Conservation (phyloP, 1,139 yeast genomes). For the Candida sp. region DNA sequence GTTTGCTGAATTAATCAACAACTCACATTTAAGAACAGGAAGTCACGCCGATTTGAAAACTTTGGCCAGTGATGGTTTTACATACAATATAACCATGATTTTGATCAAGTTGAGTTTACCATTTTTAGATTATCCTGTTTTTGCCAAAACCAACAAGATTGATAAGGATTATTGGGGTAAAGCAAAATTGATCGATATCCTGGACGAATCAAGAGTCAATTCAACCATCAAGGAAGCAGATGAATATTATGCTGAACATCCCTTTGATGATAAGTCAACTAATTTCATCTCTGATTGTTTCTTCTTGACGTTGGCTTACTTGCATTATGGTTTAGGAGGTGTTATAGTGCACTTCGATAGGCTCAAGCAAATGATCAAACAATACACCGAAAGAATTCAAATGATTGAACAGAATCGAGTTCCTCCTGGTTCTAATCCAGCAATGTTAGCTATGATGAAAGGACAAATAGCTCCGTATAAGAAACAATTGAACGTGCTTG, state of each 20-base stretch:
- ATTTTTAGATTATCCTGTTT: constrained; percentile 64
- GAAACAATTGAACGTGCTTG: constrained; percentile 32
- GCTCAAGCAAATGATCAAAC: constrained; percentile 49
- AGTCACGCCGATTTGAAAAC: constrained; percentile 71
- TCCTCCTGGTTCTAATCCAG: constrained; percentile 26
- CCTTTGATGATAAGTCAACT: constrained; percentile 24
- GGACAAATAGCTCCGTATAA: constrained; percentile 45
- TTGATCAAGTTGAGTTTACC: constrained; percentile 78
- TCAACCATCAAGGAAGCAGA: constrained; percentile 71
- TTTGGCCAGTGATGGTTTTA: constrained; percentile 76
- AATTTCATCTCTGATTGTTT: constrained; percentile 91
- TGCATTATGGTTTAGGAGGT: constrained; percentile 92
- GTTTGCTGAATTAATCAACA: constrained; percentile 69
- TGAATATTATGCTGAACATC: constrained; percentile 39
- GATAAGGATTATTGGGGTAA: constrained; percentile 62
- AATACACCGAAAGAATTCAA: constrained; percentile 49
- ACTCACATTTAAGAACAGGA: constrained; percentile 85
- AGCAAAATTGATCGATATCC: constrained; percentile 52
- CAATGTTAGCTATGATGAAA: constrained; percentile 27
- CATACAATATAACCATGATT: constrained; percentile 71
- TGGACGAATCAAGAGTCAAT: constrained; percentile 81
- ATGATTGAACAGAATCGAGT: constrained; percentile 33
- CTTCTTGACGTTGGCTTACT: constrained; percentile 70
- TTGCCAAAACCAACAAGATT: constrained; percentile 69
- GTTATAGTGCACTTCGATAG: constrained; percentile 56